These are phyloP conservation scores for Mucor sp. DNA, from an alignment of 371 early-diverging fungal species.

Conservation along the genomic window DNA sequence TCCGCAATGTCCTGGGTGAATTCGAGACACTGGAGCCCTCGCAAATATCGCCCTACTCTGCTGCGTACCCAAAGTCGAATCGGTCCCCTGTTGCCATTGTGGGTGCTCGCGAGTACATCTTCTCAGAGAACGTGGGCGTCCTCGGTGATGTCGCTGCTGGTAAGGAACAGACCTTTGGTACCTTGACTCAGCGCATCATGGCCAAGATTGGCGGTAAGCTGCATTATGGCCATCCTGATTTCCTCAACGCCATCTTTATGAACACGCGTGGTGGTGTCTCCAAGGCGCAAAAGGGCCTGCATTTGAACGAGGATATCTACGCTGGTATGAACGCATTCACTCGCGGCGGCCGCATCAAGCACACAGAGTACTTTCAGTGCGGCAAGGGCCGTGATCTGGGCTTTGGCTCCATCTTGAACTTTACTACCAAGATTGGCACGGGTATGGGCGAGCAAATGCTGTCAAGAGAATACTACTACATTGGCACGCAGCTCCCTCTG, in stretches of 20 bases:
- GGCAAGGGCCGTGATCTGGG: conserved; percentile 94
- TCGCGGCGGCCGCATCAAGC: conserved; percentile 88
- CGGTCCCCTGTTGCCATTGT: conserved; percentile 86
- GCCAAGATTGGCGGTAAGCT: conserved; percentile 83
- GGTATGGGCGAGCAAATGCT: conserved; percentile 95
- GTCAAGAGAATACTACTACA: conserved; percentile 89
- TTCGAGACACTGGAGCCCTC: conserved; percentile 77
- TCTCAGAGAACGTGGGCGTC: conserved; percentile 87
- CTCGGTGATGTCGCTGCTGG: conserved; percentile 92
- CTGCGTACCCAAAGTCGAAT: conserved; percentile 33
- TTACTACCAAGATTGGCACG: conserved; percentile 89
- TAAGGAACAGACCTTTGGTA: conserved; percentile 90
- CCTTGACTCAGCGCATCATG: conserved; percentile 86
- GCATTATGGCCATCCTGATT: conserved; percentile 94
- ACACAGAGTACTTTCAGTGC: conserved; percentile 91
- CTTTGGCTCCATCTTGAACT: conserved; percentile 87
- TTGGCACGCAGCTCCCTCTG: conserved; percentile 82
- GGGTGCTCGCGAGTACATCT: conserved; percentile 90
- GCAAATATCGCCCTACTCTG: conserved; percentile 71
- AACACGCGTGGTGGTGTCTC: conserved; percentile 86
- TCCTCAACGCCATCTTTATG: conserved; percentile 89
- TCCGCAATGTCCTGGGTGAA: conserved; percentile 84
- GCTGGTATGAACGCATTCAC: conserved; percentile 90
- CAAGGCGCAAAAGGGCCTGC: conserved; percentile 91
- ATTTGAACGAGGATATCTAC: conserved; percentile 93